These are phyloP conservation scores for Lactarius evosmus DNA, from an alignment of 768 basidiomycete species.

Conservation along the genomic window DNA sequence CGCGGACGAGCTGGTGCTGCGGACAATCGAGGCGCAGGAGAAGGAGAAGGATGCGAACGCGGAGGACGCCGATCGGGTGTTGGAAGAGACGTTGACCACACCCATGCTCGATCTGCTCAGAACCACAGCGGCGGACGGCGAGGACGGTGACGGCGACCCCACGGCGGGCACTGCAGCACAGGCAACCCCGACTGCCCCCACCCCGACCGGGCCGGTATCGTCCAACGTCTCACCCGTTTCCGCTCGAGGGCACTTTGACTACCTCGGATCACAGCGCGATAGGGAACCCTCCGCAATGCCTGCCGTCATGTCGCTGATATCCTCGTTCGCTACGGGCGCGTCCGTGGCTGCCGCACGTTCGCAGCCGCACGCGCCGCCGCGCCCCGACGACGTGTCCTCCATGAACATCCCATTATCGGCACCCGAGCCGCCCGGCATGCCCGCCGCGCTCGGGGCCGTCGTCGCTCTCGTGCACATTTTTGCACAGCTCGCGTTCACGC, in stretches of 20 bases:
- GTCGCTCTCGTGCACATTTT: slow-evolving; percentile 64
- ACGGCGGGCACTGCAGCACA: slow-evolving; percentile 14
- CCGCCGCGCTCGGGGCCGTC: slow-evolving; percentile 57
- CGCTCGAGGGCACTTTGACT: slow-evolving; percentile 59
- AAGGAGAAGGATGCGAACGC: slow-evolving; percentile 43
- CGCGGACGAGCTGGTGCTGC: slow-evolving; percentile 31
- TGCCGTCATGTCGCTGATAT: slow-evolving; percentile 60
- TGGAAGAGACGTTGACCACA: slow-evolving; percentile 19
- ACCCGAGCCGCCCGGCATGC: slow-evolving; percentile 27
- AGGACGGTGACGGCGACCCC: slow-evolving; percentile 24
- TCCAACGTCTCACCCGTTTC: slow-evolving; percentile 48
- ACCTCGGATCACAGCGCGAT: slow-evolving; percentile 37
- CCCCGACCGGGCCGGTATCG: slow-evolving; percentile 27
- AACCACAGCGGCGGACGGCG: slow-evolving; percentile 16
- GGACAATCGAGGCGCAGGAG: slow-evolving; percentile 35
- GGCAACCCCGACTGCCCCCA: slow-evolving; percentile 11
- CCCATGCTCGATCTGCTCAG: slow-evolving; percentile 25
- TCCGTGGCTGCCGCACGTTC: slow-evolving; percentile 53
- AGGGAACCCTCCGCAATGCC: slow-evolving; percentile 48
- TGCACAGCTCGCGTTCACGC: slow-evolving; percentile 67
- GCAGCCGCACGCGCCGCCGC: slow-evolving; percentile 47
- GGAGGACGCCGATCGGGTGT: slow-evolving; percentile 7
- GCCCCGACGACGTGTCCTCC: slow-evolving; percentile 37
- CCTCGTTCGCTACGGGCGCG: slow-evolving; percentile 46
- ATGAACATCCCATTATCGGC: slow-evolving; percentile 31